A percentile compares a stretch with the other conserved stretches of the same genome.
Conservation (phyloP, 208 protist species). For the Zelonia costaricensis region DNA sequence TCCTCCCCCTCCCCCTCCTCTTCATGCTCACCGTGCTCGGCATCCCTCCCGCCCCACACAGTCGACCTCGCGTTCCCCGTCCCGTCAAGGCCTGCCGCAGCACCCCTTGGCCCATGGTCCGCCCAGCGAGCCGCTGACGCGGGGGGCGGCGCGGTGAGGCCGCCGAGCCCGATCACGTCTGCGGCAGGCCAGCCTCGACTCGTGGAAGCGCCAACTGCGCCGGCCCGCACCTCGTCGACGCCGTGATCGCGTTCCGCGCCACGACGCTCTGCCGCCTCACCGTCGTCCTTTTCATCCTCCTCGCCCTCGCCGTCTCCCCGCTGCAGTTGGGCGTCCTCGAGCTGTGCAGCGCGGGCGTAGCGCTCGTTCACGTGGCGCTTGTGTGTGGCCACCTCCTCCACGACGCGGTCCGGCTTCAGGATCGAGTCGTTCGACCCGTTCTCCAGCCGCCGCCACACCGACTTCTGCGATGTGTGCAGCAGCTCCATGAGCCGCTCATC, state of each 20-base stretch:
- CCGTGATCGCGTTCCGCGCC: no score
- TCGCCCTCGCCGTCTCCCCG: constrained; percentile 12
- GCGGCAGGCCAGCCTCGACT: no score
- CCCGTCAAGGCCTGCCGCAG: no score
- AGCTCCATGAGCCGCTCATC: constrained; percentile 79
- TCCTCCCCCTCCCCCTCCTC: constrained; percentile 44
- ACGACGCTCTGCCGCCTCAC: not conserved
- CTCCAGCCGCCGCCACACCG: constrained; percentile 67
- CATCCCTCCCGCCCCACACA: no score
- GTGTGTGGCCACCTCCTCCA: constrained; percentile 51
- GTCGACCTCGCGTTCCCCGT: not conserved
- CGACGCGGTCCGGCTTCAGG: constrained; percentile 55
- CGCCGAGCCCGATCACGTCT: no score
- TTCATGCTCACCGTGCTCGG: constrained; percentile 1
- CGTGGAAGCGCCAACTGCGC: no score
- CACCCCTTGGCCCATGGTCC: no score
- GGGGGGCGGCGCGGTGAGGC: no score
- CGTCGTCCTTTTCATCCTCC: constrained; percentile 14
- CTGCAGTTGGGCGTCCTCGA: constrained; percentile 28
- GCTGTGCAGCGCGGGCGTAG: constrained; percentile 48
- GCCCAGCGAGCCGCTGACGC: no score
- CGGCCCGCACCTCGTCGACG: no score
- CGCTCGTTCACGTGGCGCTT: constrained; percentile 77
- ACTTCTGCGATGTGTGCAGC: constrained; percentile 69
- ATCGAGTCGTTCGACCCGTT: constrained; percentile 59